Evolutionary conservation across 345 rosid genomes (phyloP), one percentile per base, ranked within the genome.

Genomic region (Eucalyptus paniculata): DNA sequence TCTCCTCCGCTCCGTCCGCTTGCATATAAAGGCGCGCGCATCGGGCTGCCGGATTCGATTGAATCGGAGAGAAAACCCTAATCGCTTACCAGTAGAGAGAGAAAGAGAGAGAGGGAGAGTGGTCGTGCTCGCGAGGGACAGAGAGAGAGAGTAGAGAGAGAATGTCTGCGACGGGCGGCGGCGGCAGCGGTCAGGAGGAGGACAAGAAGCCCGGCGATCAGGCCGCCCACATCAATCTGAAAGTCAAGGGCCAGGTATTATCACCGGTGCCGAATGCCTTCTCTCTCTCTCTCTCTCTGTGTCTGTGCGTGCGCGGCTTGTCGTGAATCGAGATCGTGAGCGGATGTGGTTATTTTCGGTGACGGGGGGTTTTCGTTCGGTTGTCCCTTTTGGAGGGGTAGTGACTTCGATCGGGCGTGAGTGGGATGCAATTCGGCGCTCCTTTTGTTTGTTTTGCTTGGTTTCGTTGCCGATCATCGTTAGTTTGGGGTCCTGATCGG

Each of bases 181-280:
- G 91, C 7, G 92, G 69, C 69, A 92, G 92, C 12, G 92, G 87
- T 24, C 91, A 54, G 89, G 96, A 95, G 88, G 97, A 95, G 90
- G 96, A 95, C 87, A 95, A 95, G 93, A 95, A 95, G 93, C 97
- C 96, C 6, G 67, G 50, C 26, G 96, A 94, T 88, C 94, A 93
- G 89, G 42, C 92, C 15, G 94, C 91, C 21, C 97, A 95, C 91
- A 95, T 95, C 90, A 95, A 95, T 80, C 96, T 95, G 90, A 95
- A 95, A 92, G 98, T 96, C 87, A 96, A 96, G 93, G 96, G 98
- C 37, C 98, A 95, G 96, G 98, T 95, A 53, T 21, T 21, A 77
- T 40, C 24, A 12, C 83, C 8, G 83, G 15, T 45, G 47, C 28
- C 12, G 1, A 72, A 18, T 72, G 82, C 82, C 44, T 40, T 19